Conservation (phyloP, 163 green algal genomes). For the Scenedesmus sp. region DNA sequence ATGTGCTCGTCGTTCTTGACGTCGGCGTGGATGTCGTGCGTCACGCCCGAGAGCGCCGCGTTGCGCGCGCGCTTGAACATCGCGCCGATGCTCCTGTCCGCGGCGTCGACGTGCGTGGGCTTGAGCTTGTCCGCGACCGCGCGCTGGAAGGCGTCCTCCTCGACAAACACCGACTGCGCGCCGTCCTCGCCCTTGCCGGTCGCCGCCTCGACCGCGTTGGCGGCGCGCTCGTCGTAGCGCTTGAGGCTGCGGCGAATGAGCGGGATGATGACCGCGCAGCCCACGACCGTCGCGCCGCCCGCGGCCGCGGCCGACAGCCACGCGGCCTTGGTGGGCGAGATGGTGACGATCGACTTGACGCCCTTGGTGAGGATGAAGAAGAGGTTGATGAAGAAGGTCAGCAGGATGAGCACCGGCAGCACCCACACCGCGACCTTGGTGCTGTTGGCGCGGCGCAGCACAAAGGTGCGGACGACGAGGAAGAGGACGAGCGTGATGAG, state of each 20-base stretch:
- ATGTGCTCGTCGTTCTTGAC: slow-evolving; percentile 57
- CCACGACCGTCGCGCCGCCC: slow-evolving; percentile 43
- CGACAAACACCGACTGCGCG: not conserved
- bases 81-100: slow-evolving; percentile 19
- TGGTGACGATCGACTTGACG: slow-evolving; percentile 14
- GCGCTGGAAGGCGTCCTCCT: slow-evolving; percentile 37
- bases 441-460: slow-evolving; percentile 54
- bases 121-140: slow-evolving; percentile 21
- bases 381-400: slow-evolving; percentile 58
- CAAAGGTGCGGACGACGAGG: slow-evolving; percentile 43
- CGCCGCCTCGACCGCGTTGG: not conserved
- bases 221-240: not conserved
- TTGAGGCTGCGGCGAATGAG: slow-evolving; percentile 43
- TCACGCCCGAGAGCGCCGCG: slow-evolving; percentile 45
- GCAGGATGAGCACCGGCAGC: slow-evolving; percentile 59
- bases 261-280: slow-evolving; percentile 49
- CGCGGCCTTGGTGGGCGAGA: slow-evolving; percentile 11
- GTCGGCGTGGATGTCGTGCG: slow-evolving; percentile 57
- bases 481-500: slow-evolving; percentile 56
- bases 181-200: slow-evolving; percentile 2
- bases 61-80: slow-evolving; percentile 31
- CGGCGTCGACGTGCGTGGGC: slow-evolving; percentile 19
- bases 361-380: slow-evolving; percentile 67
- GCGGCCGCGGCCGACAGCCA: slow-evolving; percentile 26
- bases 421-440: slow-evolving; percentile 59